A percentile compares a stretch with the other conserved stretches of the same genome.
These are phyloP conservation scores for Daedalea quercina DNA, from an alignment of 768 basidiomycete genomes.

Conservation along the genomic window DNA sequence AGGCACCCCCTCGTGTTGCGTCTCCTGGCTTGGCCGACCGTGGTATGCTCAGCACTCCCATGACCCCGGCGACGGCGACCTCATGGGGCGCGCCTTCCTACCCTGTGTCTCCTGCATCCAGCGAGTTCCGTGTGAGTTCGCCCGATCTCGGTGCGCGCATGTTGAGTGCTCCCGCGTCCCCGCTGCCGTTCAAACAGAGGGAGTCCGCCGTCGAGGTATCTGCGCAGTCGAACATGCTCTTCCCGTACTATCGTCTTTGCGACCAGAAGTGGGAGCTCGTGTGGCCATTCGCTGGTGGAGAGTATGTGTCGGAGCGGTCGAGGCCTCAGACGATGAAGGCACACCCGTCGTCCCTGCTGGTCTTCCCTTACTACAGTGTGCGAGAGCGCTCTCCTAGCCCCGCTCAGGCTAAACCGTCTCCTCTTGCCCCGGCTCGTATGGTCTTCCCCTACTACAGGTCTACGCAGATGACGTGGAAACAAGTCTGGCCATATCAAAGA, in stretches of 20 bases:
- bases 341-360: not conserved
- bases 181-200: slow-evolving; percentile 6
- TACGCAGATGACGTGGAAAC: slow-evolving; percentile 6
- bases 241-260: not conserved
- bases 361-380: slow-evolving; percentile 3
- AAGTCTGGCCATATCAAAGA: slow-evolving; percentile 14
- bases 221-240: slow-evolving; percentile 1
- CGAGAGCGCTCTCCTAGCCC: not conserved
- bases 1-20: slow-evolving; percentile 8
- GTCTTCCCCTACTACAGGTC: not conserved
- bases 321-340: not conserved
- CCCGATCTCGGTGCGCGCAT: slow-evolving; percentile 13
- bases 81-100: slow-evolving; percentile 44
- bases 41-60: slow-evolving; percentile 39
- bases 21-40: slow-evolving; percentile 12
- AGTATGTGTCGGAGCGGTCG: not conserved
- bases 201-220: not conserved
- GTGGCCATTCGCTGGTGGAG: slow-evolving; percentile 14
- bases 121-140: slow-evolving; percentile 8
- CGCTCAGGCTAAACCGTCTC: not conserved
- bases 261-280: slow-evolving; percentile 11
- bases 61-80: slow-evolving; percentile 43
- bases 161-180: slow-evolving; percentile 9
- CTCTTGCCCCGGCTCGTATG: not conserved
- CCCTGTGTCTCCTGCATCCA: slow-evolving; percentile 25